Percentiles rank a stretch among this genome's conserved stretches.
phyloP scores from a whole-genome alignment of 768 basidiomycete species.

The Termitomyces bulborhizus region DNA sequence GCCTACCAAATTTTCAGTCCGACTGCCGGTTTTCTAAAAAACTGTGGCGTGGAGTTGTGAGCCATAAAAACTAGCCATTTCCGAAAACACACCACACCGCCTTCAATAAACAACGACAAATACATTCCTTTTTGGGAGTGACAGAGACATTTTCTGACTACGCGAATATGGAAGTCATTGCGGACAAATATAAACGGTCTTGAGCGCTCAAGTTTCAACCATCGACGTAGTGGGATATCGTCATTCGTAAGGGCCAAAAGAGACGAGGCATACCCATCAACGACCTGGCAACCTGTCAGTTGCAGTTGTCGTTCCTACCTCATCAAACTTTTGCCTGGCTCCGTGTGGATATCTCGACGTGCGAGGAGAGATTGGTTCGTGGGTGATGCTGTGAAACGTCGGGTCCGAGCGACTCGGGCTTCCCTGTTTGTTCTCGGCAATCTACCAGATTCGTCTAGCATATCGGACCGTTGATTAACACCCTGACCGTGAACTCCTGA shows the following conservation, averaged over 20 bases:
- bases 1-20: conserved; percentile 17
- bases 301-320: conserved; percentile 6
- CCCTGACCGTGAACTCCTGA: too few species aligned
- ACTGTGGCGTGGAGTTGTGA: conserved; percentile 22
- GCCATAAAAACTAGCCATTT: conserved; percentile 1
- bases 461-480: neutral
- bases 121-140: conserved; percentile 6
- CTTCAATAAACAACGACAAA: conserved; percentile 9
- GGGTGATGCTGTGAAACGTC: neutral
- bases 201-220: neutral
- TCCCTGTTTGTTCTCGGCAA: conserved; percentile 2
- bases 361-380: neutral
- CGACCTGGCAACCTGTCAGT: conserved; percentile 11
- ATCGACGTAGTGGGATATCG: neutral
- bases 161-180: conserved; percentile 14
- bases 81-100: conserved; percentile 3
- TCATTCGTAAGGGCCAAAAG: neutral
- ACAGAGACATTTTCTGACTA: conserved; percentile 16
- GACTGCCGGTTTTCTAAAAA: conserved; percentile 17
- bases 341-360: conserved; percentile 8
- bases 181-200: neutral
- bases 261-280: neutral
- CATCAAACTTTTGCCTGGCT: conserved; percentile 7
- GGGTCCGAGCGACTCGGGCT: conserved; percentile 10
- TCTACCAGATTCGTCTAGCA: neutral